Percentiles rank a stretch among this genome's conserved stretches.
These are phyloP conservation scores for Phycomyces blakesleeanus DNA, from an alignment of 192 early-diverging fungal species.

Conservation along the genomic window DNA sequence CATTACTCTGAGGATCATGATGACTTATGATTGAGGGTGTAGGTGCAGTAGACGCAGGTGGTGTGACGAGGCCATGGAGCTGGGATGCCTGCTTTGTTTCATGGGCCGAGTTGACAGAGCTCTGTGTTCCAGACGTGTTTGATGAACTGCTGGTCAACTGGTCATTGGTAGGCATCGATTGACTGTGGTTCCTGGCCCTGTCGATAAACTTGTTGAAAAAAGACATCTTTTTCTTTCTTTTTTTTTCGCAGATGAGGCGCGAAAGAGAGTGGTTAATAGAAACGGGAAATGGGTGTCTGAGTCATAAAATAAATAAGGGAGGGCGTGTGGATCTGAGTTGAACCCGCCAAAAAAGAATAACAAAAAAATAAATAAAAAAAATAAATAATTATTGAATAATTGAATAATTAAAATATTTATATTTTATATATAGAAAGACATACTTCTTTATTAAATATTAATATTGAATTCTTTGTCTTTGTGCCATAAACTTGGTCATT, in stretches of 20 bases:
- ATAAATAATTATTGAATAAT: background rate
- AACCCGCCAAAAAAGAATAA: background rate
- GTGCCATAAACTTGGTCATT: too few relatives aligned
- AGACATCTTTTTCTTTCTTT: too few relatives aligned
- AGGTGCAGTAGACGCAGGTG: slow-evolving; percentile 12
- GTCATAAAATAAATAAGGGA: slow-evolving; percentile 1
- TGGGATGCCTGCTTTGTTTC: slow-evolving; percentile 13
- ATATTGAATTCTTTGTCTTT: too few relatives aligned
- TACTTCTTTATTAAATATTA: too few relatives aligned
- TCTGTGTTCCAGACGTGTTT: background rate
- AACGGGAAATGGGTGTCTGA: background rate
- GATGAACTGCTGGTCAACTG: background rate
- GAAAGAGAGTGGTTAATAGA: slow-evolving; percentile 1
- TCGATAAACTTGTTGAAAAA: slow-evolving; percentile 37
- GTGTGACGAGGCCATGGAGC: slow-evolving; percentile 3
- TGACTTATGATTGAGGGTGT: slow-evolving; percentile 1
- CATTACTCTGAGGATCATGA: background rate
- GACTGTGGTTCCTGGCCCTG: slow-evolving; percentile 25
- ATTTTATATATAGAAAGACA: too few relatives aligned
- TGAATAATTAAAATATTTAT: too few relatives aligned
- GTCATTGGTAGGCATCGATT: background rate
- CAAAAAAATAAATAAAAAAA: slow-evolving; percentile 3
- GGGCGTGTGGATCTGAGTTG: background rate
- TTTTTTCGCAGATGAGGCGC: background rate
- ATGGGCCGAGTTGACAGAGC: background rate